Evolutionary conservation across 352 stramenopile genomes (phyloP).

Genomic region (Pythium insidiosum): DNA sequence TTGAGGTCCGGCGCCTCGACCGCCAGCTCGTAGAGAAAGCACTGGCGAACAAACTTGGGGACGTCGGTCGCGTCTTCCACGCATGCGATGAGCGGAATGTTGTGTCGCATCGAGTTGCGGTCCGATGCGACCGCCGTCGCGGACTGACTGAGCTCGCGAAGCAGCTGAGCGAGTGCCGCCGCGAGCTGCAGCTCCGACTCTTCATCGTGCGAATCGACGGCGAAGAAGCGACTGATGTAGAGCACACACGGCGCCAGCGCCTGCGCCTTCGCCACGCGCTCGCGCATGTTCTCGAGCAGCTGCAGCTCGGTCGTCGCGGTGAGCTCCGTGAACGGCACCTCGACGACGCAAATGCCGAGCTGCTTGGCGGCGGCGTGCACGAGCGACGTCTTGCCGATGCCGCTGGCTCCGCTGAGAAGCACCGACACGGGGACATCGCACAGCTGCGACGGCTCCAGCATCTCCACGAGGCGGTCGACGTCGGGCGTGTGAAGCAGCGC

Average conservation of each 20-base stretch:
- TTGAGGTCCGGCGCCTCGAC: constrained; percentile 52
- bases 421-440: constrained; percentile 68
- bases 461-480: constrained; percentile 46
- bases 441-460: constrained; percentile 58
- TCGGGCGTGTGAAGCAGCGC: constrained; percentile 18
- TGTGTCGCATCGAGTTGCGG: constrained; percentile 17
- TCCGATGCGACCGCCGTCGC: too few species aligned
- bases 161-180: constrained; percentile 53
- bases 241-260: constrained; percentile 60
- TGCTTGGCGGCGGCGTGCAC: constrained; percentile 60
- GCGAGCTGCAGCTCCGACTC: constrained; percentile 58
- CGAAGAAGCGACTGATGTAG: constrained; percentile 78
- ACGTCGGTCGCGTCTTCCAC: constrained; percentile 74
- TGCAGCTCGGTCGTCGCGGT: constrained; percentile 62
- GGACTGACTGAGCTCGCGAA: constrained; percentile 38
- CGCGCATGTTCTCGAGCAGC: constrained; percentile 63
- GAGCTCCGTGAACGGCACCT: constrained; percentile 75
- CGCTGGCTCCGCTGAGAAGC: constrained; percentile 49
- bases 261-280: constrained; percentile 60
- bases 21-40: constrained; percentile 71
- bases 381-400: constrained; percentile 64
- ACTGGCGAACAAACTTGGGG: constrained; percentile 73
- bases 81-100: constrained; percentile 64
- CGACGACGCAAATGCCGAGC: constrained; percentile 58
- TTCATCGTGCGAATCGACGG: constrained; percentile 71